These are phyloP conservation scores for Trichoderma endophyticum DNA, from an alignment of 2,329 filamentous ascomycete genomes.

Conservation along the genomic window DNA sequence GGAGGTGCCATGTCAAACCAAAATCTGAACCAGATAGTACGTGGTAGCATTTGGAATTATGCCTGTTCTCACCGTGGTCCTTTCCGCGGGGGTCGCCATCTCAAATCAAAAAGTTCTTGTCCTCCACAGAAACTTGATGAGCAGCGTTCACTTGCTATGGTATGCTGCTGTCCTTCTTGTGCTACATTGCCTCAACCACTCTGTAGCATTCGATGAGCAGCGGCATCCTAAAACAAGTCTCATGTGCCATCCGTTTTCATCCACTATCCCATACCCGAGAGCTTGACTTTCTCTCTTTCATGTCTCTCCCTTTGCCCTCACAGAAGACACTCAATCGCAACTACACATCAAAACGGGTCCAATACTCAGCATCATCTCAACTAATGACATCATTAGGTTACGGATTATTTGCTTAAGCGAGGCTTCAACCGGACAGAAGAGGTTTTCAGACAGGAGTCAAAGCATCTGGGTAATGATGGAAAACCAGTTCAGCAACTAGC, in stretches of 20 bases:
- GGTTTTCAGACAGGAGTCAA: slow-evolving; percentile 85
- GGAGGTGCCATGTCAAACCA: slow-evolving; percentile 66
- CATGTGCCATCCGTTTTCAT: background rate
- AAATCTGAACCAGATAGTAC: slow-evolving; percentile 93
- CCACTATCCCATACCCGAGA: background rate
- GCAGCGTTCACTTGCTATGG: background rate
- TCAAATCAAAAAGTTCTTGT: background rate
- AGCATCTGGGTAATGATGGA: slow-evolving; percentile 76
- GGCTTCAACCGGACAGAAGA: slow-evolving; percentile 92
- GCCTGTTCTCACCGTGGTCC: background rate
- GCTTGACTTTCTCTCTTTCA: background rate
- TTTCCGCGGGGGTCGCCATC: background rate
- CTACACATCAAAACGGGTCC: background rate
- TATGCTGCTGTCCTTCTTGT: background rate
- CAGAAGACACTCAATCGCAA: background rate
- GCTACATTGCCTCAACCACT: background rate
- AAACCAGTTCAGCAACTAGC: slow-evolving; percentile 68
- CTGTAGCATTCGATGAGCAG: background rate
- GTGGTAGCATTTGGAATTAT: slow-evolving; percentile 37
- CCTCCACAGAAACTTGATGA: background rate
- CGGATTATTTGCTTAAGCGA: slow-evolving; percentile 93
- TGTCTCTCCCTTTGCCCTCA: background rate
- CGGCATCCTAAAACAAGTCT: background rate
- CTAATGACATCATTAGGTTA: slow-evolving; percentile 52
- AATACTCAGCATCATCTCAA: background rate